phyloP scores from a whole-genome alignment of 2,329 filamentous ascomycete species.

The Fusarium burgessii region DNA sequence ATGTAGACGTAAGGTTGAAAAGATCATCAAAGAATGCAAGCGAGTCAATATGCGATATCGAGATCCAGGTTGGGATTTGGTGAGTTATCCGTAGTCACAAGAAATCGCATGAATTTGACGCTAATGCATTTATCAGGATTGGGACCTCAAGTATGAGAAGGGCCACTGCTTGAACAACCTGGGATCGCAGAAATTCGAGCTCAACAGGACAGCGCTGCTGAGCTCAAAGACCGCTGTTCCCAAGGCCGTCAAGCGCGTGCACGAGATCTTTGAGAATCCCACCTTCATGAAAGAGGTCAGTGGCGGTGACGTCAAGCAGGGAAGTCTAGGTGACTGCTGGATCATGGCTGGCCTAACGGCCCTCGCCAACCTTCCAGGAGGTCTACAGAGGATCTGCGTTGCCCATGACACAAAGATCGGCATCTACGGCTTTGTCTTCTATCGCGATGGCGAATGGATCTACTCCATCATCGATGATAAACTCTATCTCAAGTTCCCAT shows the following conservation, averaged over 20 bases:
- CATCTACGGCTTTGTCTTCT: constrained; percentile 92
- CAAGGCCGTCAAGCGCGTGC: constrained; percentile 78
- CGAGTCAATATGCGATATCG: constrained; percentile 84
- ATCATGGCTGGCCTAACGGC: constrained; percentile 83
- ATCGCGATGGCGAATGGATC: constrained; percentile 90
- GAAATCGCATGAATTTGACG: not conserved
- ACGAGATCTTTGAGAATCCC: constrained; percentile 81
- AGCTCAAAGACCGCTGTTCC: constrained; percentile 67
- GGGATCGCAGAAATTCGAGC: constrained; percentile 63
- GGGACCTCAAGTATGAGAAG: constrained; percentile 75
- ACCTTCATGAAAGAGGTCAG: constrained; percentile 75
- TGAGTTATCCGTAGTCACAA: constrained; percentile 49
- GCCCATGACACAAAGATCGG: constrained; percentile 79
- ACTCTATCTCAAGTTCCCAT: constrained; percentile 83
- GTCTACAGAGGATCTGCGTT: constrained; percentile 81
- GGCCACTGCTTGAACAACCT: constrained; percentile 67
- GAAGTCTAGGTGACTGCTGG: constrained; percentile 84
- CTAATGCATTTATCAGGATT: constrained; percentile 60
- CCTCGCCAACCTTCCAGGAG: constrained; percentile 76
- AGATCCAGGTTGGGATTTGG: constrained; percentile 71
- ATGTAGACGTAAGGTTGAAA: constrained; percentile 71
- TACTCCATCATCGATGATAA: constrained; percentile 94
- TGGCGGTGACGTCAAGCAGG: constrained; percentile 82
- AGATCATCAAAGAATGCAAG: constrained; percentile 74
- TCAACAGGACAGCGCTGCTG: constrained; percentile 58